phyloP scores from a whole-genome alignment of 1,139 yeast genomes.

The Lodderomyces margitis region DNA sequence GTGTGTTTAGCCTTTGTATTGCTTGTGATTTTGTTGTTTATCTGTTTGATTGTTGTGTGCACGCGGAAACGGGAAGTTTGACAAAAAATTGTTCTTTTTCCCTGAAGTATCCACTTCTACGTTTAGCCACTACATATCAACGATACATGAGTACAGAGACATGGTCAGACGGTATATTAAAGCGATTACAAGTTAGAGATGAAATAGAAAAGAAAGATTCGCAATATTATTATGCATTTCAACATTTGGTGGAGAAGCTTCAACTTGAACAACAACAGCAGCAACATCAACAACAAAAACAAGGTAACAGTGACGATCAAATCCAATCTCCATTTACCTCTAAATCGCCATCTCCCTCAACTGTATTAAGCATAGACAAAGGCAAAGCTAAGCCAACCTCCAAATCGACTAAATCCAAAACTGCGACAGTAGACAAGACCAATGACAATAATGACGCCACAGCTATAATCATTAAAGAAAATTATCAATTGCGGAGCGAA shows the following conservation, averaged over 20 bases:
- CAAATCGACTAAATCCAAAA: neutral
- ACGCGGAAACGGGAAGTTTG: neutral
- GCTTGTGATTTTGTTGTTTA: neutral
- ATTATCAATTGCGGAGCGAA: conserved; percentile 15
- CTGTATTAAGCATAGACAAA: conserved; percentile 3
- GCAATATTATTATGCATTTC: conserved; percentile 33
- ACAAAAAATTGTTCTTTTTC: no score
- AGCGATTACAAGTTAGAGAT: conserved; percentile 30
- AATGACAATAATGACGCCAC: conserved; percentile 4
- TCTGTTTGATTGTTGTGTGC: neutral
- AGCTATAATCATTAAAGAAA: conserved; percentile 11
- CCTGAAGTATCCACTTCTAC: no score
- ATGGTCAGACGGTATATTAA: conserved; percentile 27
- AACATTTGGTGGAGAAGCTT: conserved; percentile 20
- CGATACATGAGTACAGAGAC: neutral
- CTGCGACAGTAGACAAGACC: neutral
- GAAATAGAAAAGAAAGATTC: conserved; percentile 32
- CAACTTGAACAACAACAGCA: neutral
- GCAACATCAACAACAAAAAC: conserved; percentile 15
- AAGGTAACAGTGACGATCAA: conserved; percentile 3
- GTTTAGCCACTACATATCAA: neutral
- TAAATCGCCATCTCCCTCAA: conserved; percentile 17
- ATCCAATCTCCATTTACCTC: conserved; percentile 3
- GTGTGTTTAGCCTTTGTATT: no score
- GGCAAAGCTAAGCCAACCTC: neutral